Base-by-base conservation (phyloP, 2,329 filamentous ascomycete genomes). In the Aschersonia sp. region DNA sequence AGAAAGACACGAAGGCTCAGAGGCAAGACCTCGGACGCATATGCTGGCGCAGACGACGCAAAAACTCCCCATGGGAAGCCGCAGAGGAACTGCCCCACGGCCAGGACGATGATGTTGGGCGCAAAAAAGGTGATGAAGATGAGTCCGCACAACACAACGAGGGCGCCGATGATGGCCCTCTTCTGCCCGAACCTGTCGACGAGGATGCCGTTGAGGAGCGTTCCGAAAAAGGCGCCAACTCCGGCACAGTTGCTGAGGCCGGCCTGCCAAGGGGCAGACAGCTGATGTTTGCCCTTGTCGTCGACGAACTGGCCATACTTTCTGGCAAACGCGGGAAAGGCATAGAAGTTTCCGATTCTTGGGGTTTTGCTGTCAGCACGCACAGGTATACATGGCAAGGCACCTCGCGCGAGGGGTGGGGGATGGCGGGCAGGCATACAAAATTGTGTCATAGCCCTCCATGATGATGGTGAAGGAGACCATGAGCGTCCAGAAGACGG, bases 191-290 rank as follows among this genome's bases (percentile, higher is more conserved):
- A 59, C 31, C 52, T 53, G 1, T 45, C 41, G 9, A 69, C 65
- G 9, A 74, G 53, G 46, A 62, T 62, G 5, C 74, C 74, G 49
- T 70, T 71, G 31, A 72, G 50, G 8, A 72, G 58, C 4, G 71
- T 61, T 0, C 73, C 74, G 4, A 76, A 46, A 30, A 77, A 70
- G 12, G 66, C 62, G 5, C 73, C 73, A 6, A 70, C 63, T 12
- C 62, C 57, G 0, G 66, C 59, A 1, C 63, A 70, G 30, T 70
- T 70, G 29, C 60, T 59, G 1, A 77, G 56, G 0, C 64, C 71
- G 3, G 70, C 65, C 54, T 76, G 71, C 74, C 74, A 77, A 1
- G 65, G 52, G 0, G 69, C 66, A 0, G 67, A 61, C 30, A 77
- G 59, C 50, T 73, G 59, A 44, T 60, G 56, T 22, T 45, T 32